A percentile compares a stretch with the other conserved stretches of the same genome.
Conservation (phyloP, 169 alveolate genomes). For the Babesia caballi region DNA sequence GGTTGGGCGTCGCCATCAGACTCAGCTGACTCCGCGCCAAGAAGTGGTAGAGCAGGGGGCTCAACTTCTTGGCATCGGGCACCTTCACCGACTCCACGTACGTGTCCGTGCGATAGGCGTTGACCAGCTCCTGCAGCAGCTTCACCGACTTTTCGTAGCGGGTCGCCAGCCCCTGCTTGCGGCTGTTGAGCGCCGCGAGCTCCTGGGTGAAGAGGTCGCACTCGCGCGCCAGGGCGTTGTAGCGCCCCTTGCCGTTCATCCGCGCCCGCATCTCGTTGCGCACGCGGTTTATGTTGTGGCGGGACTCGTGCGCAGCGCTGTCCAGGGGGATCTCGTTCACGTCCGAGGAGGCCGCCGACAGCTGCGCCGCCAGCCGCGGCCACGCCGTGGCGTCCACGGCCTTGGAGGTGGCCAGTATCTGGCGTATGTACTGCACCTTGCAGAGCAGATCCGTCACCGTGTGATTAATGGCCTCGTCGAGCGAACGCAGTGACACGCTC, state of each 20-base stretch:
- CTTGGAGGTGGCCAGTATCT: background rate
- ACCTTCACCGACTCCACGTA: conserved; percentile 20
- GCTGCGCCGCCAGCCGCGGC: background rate
- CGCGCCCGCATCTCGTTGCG: conserved; percentile 28
- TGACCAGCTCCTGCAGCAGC: conserved; percentile 28
- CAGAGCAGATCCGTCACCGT: conserved; percentile 6
- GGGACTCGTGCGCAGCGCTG: background rate
- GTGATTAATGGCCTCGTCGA: background rate
- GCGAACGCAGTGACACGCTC: background rate
- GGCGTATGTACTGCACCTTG: background rate
- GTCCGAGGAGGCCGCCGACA: background rate
- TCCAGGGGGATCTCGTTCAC: background rate
- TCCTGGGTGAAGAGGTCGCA: conserved; percentile 36
- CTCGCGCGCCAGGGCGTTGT: conserved; percentile 40
- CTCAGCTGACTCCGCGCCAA: conserved; percentile 19
- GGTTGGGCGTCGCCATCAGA: conserved; percentile 7
- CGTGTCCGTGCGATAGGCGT: background rate
- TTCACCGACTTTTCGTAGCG: conserved; percentile 24
- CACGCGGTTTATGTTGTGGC: background rate
- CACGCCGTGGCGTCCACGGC: too few species aligned
- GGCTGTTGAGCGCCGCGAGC: background rate
- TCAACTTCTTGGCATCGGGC: conserved; percentile 46
- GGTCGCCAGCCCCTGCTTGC: background rate
- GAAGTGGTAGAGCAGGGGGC: conserved; percentile 11
- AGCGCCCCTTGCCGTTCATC: conserved; percentile 6